phyloP scores from a whole-genome alignment of 345 rosid species.

The Murraya koenigii region DNA sequence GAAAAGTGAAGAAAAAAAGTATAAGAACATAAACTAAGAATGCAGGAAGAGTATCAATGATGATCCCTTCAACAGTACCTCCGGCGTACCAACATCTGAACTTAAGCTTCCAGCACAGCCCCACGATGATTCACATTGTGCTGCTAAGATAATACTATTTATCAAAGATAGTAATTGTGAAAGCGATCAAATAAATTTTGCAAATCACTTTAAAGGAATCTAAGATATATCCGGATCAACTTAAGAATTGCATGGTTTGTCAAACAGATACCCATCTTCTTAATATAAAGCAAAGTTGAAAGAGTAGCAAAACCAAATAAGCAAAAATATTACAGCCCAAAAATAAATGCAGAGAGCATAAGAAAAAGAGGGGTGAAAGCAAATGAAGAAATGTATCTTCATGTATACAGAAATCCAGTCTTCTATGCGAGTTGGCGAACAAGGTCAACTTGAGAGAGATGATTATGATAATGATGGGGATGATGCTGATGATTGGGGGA shows the following conservation, averaged over 20 bases:
- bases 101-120: conserved; percentile 56
- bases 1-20: not conserved
- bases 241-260: not conserved
- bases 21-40: conserved; percentile 12
- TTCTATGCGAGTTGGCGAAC: not conserved
- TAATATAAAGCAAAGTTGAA: not conserved
- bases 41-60: conserved; percentile 22
- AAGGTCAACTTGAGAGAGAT: not conserved
- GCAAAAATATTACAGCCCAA: not conserved
- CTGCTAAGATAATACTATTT: conserved; percentile 35
- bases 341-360: not conserved
- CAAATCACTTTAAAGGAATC: not conserved
- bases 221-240: not conserved
- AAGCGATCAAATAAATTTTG: conserved; percentile 9
- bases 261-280: not conserved
- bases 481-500: not conserved
- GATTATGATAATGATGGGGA: not conserved
- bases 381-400: not conserved
- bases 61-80: conserved; percentile 49
- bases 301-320: not conserved
- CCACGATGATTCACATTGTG: conserved; percentile 47
- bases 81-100: conserved; percentile 87
- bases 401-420: not conserved
- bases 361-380: not conserved
- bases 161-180: conserved; percentile 23